Base-by-base conservation (phyloP, 768 basidiomycete genomes). In the Mycena epipterygia region DNA sequence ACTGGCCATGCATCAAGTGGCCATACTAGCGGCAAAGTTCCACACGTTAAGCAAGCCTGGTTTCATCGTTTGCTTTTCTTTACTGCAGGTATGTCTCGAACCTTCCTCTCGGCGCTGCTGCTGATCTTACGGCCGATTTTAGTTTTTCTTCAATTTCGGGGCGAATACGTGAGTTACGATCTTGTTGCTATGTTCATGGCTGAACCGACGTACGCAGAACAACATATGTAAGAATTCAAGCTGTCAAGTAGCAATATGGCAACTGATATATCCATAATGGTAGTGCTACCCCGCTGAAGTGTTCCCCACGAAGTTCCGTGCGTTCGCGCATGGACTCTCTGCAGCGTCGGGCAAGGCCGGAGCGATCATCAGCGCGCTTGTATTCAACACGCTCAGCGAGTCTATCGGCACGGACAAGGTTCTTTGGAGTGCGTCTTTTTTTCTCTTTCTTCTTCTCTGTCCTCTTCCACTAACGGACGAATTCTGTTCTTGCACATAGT, bases 141-240 rank as follows among this genome's bases (percentile, higher is more conserved):
- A 90, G 84, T 93, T 92, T 84, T 92, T 93, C 85, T 93, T 93
- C 84, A 93, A 93, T 81, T 94, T 93, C 74, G 93, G 93, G 27
- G 90, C 91, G 3, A 93, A 93, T 76, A 82, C 89, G 86, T 90
- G 77, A 72, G 88, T 79, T 35, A 39, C 29, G 56, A 49, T 25
- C 5, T 11, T 35, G 46, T 23, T 4, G 62, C 41, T 5, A 27
- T 33, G 21, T 29, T 64, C 21, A 32, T 68, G 41, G 53, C 23
- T 23, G 55, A 13, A 55, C 21, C 6, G 13, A 17, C 56, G 61
- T 57, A 19, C n/a, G n/a, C 56, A 88, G 86, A 25, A 90, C 89
- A 6, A 86, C 88, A 70, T 89, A 87, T 65, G 85, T 89, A 75
- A 63, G 79, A 2, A 33, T 11, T 35, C 33, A n/a, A 8, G 2